Evolutionary conservation across 2,329 filamentous ascomycete species (phyloP), one percentile per base, ranked within the genome.

Genomic region (Ophiostoma piceae): DNA sequence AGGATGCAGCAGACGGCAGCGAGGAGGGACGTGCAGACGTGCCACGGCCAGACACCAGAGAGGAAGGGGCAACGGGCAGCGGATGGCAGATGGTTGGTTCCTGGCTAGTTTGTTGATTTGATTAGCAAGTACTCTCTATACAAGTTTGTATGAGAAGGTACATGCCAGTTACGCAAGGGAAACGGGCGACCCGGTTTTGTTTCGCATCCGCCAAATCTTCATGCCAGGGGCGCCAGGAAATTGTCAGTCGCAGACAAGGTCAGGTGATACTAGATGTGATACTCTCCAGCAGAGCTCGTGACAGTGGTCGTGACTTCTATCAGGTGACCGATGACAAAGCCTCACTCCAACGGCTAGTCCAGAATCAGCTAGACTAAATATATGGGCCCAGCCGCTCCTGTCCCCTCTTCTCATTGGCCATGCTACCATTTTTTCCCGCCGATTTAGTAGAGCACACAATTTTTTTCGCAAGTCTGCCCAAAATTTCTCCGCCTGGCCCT

Each of bases 371-470:
- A 32, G 14, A 7, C 12, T 7, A 16, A 4, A 1, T 16, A 5
- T 16, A 8, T 62, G 57, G 57, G 57, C 32, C 57, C 7, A 16
- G 3, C 12, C 26, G 22, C 26, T 7, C 54, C 26, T 16, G 22
- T 16, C 26, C 32, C 8, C 1, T 12, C 19, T 14, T 57, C 14
- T 71, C 41, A 73, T 72, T 73, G 72, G 72, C 51, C 26, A 32
- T 1, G 66, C 39, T 29, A 66, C 68, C 67, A 70, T 57, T 39
- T 70, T 70, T 72, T 67, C 11, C 9, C 26, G 11, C 22, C 62
- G 68, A 51, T 71, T 73, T 71, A 67, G 62, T 66, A 66, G 16
- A 37, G 51, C 68, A 70, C 73, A 73, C 70, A 57, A 57, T 70
- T 73, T 73, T 73, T 54, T 72, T 73, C 32, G 47, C 66, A 37